Evolutionary conservation across 768 basidiomycete species (phyloP).

Genomic region (Mycena metata): DNA sequence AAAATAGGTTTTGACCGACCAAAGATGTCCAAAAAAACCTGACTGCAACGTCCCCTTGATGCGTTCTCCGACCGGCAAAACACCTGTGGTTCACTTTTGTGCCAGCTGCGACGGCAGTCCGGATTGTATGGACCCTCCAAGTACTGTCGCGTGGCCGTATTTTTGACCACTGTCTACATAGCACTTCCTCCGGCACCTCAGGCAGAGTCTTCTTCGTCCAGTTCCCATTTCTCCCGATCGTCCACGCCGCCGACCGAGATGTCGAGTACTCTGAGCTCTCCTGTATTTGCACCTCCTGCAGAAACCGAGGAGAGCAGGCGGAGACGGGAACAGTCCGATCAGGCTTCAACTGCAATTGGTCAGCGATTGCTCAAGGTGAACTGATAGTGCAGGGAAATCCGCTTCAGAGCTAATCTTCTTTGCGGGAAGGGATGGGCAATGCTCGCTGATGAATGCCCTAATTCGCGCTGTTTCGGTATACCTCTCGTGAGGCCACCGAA

Average conservation of each 20-base stretch:
- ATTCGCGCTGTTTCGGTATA: slow-evolving; percentile 76
- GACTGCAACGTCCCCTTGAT: slow-evolving; percentile 79
- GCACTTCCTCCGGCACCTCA: slow-evolving; percentile 28
- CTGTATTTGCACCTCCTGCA: slow-evolving; percentile 71
- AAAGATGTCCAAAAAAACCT: slow-evolving; percentile 66
- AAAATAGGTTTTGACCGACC: slow-evolving; percentile 76
- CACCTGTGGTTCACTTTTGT: slow-evolving; percentile 67
- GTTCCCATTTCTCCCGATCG: slow-evolving; percentile 67
- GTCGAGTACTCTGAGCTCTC: slow-evolving; percentile 71
- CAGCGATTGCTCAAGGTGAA: slow-evolving; percentile 70
- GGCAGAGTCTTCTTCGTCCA: slow-evolving; percentile 57
- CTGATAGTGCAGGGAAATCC: neutral
- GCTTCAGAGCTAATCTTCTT: neutral
- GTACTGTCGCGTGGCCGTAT: neutral
- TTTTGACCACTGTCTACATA: neutral
- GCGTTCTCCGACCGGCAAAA: slow-evolving; percentile 70
- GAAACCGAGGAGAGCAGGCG: slow-evolving; percentile 76
- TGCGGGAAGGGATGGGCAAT: slow-evolving; percentile 81
- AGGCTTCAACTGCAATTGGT: slow-evolving; percentile 84
- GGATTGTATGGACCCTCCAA: slow-evolving; percentile 48
- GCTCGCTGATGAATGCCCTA: slow-evolving; percentile 89
- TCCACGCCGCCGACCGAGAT: slow-evolving; percentile 87
- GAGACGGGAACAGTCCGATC: slow-evolving; percentile 85
- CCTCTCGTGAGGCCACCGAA: slow-evolving; percentile 88
- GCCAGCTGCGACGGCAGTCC: slow-evolving; percentile 69